Evolutionary conservation across 2,329 filamentous ascomycete genomes (phyloP), one percentile per base, ranked within the genome.

Genomic region (Fusarium falciforme): DNA sequence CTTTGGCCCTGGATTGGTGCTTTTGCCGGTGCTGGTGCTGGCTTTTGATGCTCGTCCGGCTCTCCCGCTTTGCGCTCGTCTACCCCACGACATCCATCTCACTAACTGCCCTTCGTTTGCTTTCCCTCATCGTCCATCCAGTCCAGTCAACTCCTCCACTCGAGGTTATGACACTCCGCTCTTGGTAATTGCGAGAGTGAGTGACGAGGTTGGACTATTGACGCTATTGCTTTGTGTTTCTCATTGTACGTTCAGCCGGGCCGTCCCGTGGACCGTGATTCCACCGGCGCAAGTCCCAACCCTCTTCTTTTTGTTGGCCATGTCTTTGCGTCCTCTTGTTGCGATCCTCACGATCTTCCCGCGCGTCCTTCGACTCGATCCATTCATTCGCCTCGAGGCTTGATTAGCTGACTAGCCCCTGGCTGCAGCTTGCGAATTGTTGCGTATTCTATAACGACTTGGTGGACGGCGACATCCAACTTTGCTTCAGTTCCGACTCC

Each of bases 11-110:
- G 61, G 69, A 67, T 66, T 68, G 67, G 71, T 68, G 66, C 75
- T 75, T 47, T 49, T 71, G 72, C 72, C 38, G 61, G 77, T 78
- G 68, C 71, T 77, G 74, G 72, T 78, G 54, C 72, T 76, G 73
- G 64, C 66, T 67, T 64, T 69, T 69, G 57, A 69, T 68, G 70
- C 72, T 54, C 54, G 52, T 58, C 66, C 57, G 62, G 61, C 58
- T 70, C 54, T 64, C 33, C 49, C 60, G 47, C 40, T 68, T 63
- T 66, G 20, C 27, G 22, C 36, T 60, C 33, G 38, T 57, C 42
- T 59, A 66, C 52, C 40, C 54, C 54, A 33, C 61, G 52, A 60
- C 74, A 29, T 17, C 67, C 59, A 49, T 57, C 60, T 29, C 31
- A 29, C 60, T 25, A 27, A 54, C 47, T 54, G 27, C 47, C 47